Evolutionary conservation across 1,139 yeast genomes (phyloP).

Genomic region (Candida labiduridarum): DNA sequence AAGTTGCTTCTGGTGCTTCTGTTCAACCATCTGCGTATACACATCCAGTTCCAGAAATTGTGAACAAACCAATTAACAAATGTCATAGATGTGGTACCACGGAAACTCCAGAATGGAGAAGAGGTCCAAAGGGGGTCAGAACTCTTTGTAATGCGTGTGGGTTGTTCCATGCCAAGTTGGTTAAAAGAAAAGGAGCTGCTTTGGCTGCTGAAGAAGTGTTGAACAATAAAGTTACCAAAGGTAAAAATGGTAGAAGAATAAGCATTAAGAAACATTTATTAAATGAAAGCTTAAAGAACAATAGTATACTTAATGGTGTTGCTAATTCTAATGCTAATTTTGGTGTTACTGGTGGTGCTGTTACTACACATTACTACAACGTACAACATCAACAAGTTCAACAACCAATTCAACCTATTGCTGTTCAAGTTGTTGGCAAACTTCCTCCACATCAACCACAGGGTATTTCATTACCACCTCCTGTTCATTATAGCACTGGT

Average conservation of each 20-base stretch:
- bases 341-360: background rate
- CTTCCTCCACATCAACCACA: background rate
- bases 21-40: conserved; percentile 5
- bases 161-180: conserved; percentile 72
- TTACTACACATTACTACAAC: conserved; percentile 4
- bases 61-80: conserved; percentile 39
- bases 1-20: background rate
- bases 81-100: conserved; percentile 66
- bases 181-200: conserved; percentile 66
- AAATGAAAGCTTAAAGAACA: conserved; percentile 15
- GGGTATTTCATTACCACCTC: conserved; percentile 20
- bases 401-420: conserved; percentile 6
- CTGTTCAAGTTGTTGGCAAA: background rate
- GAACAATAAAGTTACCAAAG: conserved; percentile 48
- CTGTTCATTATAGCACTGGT: conserved; percentile 12
- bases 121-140: conserved; percentile 85
- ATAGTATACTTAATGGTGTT: background rate
- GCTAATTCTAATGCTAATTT: background rate
- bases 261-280: conserved; percentile 34
- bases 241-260: conserved; percentile 49
- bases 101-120: conserved; percentile 90
- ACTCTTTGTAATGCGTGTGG: conserved; percentile 93
- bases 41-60: conserved; percentile 35
- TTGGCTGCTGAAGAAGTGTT: conserved; percentile 57
- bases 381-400: conserved; percentile 6